phyloP scores from a whole-genome alignment of 352 stramenopile genomes.

The Pythium folliculosum region DNA sequence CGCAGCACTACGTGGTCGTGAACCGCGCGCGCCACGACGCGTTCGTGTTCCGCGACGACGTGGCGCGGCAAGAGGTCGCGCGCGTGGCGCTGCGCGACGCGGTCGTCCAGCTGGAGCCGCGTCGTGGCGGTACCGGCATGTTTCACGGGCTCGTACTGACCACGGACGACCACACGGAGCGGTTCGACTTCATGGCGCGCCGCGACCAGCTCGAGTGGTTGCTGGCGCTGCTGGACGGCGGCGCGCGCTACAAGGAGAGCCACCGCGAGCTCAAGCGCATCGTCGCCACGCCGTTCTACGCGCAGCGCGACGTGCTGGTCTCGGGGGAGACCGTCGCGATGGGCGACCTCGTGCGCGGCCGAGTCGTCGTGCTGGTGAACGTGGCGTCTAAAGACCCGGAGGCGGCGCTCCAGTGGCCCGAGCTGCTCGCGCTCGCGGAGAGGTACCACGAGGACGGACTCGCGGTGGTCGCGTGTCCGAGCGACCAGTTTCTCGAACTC shows the following conservation, averaged over 20 bases:
- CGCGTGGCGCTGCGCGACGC: conserved; percentile 17
- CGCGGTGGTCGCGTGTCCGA: conserved; percentile 68
- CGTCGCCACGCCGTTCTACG: conserved; percentile 23
- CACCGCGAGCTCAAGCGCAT: conserved; percentile 8
- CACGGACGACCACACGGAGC: conserved; percentile 17
- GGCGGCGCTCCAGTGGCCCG: conserved; percentile 72
- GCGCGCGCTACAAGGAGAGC: conserved; percentile 28
- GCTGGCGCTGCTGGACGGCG: conserved; percentile 25
- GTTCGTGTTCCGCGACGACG: conserved; percentile 28
- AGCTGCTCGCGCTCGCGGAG: conserved; percentile 58
- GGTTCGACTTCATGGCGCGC: conserved; percentile 24
- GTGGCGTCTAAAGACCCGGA: conserved; percentile 77
- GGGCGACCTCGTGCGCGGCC: conserved; percentile 32
- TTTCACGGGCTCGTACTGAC: conserved; percentile 29
- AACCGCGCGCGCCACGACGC: conserved; percentile 17
- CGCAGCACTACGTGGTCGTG: conserved; percentile 26
- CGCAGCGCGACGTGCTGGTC: conserved; percentile 24
- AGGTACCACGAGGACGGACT: conserved; percentile 50
- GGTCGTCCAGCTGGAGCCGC: conserved; percentile 20
- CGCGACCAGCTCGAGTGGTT: conserved; percentile 24
- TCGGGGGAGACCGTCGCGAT: conserved; percentile 24
- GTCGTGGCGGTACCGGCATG: conserved; percentile 14
- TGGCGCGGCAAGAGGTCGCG: conserved; percentile 1
- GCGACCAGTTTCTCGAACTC: conserved; percentile 75
- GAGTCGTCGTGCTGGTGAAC: conserved; percentile 73